Conservation (phyloP, 2,329 filamentous ascomycete species). For the Colletotrichum sp. region DNA sequence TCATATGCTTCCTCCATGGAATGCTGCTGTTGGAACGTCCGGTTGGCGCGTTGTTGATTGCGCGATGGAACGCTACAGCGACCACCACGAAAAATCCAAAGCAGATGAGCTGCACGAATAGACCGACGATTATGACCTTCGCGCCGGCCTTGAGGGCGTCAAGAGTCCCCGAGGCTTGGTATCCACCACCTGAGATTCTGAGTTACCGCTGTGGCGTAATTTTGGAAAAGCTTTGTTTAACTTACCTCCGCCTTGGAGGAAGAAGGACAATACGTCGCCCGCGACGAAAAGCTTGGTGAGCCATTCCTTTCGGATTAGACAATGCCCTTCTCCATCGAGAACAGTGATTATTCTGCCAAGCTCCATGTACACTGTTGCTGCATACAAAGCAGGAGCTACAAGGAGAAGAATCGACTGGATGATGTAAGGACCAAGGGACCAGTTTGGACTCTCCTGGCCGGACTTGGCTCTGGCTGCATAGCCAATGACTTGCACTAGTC, state of each 20-base stretch:
- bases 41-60: slow-evolving; percentile 27
- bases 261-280: slow-evolving; percentile 58
- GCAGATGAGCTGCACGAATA: slow-evolving; percentile 59
- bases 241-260: slow-evolving; percentile 50
- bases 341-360: slow-evolving; percentile 48
- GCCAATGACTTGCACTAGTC: slow-evolving; percentile 51
- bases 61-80: slow-evolving; percentile 49
- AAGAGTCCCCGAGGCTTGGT: slow-evolving; percentile 3
- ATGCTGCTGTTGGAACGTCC: slow-evolving; percentile 23
- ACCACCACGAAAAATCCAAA: slow-evolving; percentile 59
- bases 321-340: slow-evolving; percentile 36
- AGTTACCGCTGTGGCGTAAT: not conserved
- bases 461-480: slow-evolving; percentile 56
- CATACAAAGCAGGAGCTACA: slow-evolving; percentile 50
- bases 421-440: slow-evolving; percentile 40
- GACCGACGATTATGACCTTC: slow-evolving; percentile 55
- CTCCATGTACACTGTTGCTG: slow-evolving; percentile 56
- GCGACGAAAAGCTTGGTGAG: slow-evolving; percentile 60
- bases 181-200: not conserved
- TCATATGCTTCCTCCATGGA: slow-evolving; percentile 35
- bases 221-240: accelerated
- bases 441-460: slow-evolving; percentile 41
- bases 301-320: slow-evolving; percentile 38
- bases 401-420: slow-evolving; percentile 48
- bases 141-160: slow-evolving; percentile 35